Base-by-base conservation (phyloP, 805 yeast genomes). In the Candida jianshihensis region DNA sequence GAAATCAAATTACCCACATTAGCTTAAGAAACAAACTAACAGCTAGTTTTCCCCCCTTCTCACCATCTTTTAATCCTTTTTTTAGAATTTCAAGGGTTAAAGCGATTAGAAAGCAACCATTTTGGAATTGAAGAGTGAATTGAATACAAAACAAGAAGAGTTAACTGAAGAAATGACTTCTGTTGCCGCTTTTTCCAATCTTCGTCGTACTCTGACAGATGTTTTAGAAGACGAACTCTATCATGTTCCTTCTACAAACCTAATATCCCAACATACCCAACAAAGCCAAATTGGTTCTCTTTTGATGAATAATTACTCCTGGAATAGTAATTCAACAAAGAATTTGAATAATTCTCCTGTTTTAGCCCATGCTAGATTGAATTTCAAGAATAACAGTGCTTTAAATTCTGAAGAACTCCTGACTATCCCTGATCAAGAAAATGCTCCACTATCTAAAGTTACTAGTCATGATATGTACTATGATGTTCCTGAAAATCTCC, bases 191-290 rank as follows among this genome's bases (percentile, higher is more conserved):
- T 63, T 70, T 40, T 80, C 79, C 19, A 56, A 60, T 13, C 58
- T 71, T 28, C 70, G 72, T 52, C 69, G 76, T 46, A 64, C 80
- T 16, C 53, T 73, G 36, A 71, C 76, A 14, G 81, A 75, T 42
- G 70, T 74, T 16, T 66, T 74, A 68, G 81, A 75, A 42, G 81
- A 76, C 37, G 82, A 75, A 41, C 57, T 75, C 21, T 74, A 73
- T 44, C 70, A 65, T 33, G 41, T 48, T 24, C 53, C 41, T 27
- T 19, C 43, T 34, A n/a, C n/a, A n/a, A n/a, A n/a, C n/a, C n/a
- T n/a, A n/a, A n/a, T n/a, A n/a, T 24, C 17, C 33, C 17, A 37
- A 34, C 35, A 36, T 31, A 43, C 33, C 45, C 19, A 15, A 35
- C 21, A 14, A 16, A 21, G 26, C 18, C 22, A n/a, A 12, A 6